A percentile compares a stretch with the other conserved stretches of the same genome.
Evolutionary conservation across 1,139 yeast genomes (phyloP).

Genomic region (Saccharomyces hybrid): DNA sequence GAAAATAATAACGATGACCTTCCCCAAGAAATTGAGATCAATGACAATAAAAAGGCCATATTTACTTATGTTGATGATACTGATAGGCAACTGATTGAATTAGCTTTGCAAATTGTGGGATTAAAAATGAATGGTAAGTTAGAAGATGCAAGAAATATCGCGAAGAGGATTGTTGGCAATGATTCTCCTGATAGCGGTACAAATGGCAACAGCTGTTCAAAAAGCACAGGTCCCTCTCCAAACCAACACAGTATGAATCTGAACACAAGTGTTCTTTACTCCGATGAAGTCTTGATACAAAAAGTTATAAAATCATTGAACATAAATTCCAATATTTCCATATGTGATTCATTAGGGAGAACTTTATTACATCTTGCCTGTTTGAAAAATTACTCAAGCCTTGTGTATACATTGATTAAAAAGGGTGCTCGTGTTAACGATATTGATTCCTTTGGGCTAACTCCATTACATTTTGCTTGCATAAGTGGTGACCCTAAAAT

Average conservation of each 20-base stretch:
- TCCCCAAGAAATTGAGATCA: conserved; percentile 6
- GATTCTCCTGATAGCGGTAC: conserved; percentile 2
- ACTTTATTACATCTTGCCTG: conserved; percentile 77
- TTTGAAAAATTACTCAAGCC: conserved; percentile 53
- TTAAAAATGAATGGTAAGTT: conserved; percentile 86
- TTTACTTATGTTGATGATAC: conserved; percentile 89
- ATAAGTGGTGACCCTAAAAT: conserved; percentile 60
- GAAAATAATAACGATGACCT: background rate
- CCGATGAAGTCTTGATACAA: conserved; percentile 49
- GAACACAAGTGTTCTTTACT: background rate
- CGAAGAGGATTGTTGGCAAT: conserved; percentile 66
- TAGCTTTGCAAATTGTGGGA: conserved; percentile 88
- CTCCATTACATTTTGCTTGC: conserved; percentile 79
- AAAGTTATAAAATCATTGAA: conserved; percentile 50
- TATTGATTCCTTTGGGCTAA: conserved; percentile 67
- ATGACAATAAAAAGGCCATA: conserved; percentile 31
- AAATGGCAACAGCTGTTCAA: background rate
- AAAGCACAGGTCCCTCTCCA: background rate
- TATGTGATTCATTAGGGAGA: conserved; percentile 73
- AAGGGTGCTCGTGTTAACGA: conserved; percentile 73
- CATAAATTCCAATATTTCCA: conserved; percentile 58
- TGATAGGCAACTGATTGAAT: conserved; percentile 79
- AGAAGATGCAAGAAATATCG: conserved; percentile 85
- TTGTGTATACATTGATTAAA: conserved; percentile 55
- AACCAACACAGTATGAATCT: background rate